phyloP scores from a whole-genome alignment of 768 basidiomycete genomes.

The Lactarius sp. region DNA sequence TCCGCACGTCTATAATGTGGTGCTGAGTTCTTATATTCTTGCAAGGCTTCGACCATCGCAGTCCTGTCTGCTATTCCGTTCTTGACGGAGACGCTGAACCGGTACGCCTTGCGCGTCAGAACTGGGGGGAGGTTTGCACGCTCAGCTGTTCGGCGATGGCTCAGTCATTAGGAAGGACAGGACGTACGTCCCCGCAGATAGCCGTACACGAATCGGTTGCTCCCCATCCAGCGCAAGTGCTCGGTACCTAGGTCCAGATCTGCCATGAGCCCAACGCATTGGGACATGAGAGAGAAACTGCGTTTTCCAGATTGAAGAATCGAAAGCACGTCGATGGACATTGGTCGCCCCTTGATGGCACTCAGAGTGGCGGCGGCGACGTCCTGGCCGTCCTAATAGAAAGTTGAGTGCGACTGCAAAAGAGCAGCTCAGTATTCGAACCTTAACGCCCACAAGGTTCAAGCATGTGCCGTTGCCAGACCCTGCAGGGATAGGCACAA shows the following conservation, averaged over 20 bases:
- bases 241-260: conserved; percentile 84
- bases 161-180: background rate
- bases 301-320: conserved; percentile 62
- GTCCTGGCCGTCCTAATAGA: conserved; percentile 58
- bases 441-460: conserved; percentile 67
- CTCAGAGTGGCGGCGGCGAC: conserved; percentile 70
- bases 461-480: conserved; percentile 75
- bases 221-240: conserved; percentile 82
- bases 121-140: conserved; percentile 37
- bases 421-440: conserved; percentile 30
- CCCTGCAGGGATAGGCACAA: conserved; percentile 77
- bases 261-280: conserved; percentile 79
- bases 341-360: conserved; percentile 71
- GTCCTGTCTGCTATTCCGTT: conserved; percentile 64
- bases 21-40: conserved; percentile 32
- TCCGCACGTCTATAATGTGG: conserved; percentile 11
- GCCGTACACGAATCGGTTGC: conserved; percentile 69
- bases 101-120: conserved; percentile 55
- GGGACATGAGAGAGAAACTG: conserved; percentile 76
- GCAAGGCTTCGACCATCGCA: conserved; percentile 55
- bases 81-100: conserved; percentile 66
- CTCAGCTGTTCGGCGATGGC: background rate
- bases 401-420: background rate
- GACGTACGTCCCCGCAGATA: conserved; percentile 61
- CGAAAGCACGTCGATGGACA: conserved; percentile 75